These are phyloP conservation scores for Trichoderma sp. DNA, from an alignment of 2,329 filamentous ascomycete genomes.

Conservation along the genomic window DNA sequence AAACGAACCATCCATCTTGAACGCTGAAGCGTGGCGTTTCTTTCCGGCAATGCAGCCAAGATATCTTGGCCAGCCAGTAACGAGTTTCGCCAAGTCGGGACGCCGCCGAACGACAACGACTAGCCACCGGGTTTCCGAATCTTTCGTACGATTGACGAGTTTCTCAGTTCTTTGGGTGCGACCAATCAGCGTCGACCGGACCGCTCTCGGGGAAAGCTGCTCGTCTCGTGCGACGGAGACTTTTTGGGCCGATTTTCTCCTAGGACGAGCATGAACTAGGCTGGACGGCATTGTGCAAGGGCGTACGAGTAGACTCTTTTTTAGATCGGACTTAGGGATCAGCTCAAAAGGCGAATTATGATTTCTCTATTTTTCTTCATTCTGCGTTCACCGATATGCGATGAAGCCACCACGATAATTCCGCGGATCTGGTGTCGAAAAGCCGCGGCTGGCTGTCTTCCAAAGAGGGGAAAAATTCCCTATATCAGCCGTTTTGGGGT, in stretches of 20 bases:
- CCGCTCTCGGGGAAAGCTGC: background rate
- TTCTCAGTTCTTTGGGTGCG: background rate
- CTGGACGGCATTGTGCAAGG: background rate
- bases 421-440: background rate
- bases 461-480: background rate
- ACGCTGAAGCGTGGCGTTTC: conserved; percentile 2
- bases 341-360: background rate
- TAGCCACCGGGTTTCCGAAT: background rate
- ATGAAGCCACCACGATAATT: background rate
- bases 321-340: background rate
- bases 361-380: background rate
- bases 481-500: background rate
- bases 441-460: background rate
- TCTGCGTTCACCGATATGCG: background rate
- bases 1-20: background rate
- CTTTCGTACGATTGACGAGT: background rate
- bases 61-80: background rate
- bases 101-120: background rate
- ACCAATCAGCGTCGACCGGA: background rate
- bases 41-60: background rate
- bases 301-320: background rate
- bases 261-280: conserved; percentile 2
- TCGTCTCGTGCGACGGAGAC: background rate
- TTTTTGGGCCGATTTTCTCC: background rate
- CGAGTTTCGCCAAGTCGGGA: background rate